Evolutionary conservation across 192 early-diverging fungal genomes (phyloP).

Genomic region (Physocladia obscura): DNA sequence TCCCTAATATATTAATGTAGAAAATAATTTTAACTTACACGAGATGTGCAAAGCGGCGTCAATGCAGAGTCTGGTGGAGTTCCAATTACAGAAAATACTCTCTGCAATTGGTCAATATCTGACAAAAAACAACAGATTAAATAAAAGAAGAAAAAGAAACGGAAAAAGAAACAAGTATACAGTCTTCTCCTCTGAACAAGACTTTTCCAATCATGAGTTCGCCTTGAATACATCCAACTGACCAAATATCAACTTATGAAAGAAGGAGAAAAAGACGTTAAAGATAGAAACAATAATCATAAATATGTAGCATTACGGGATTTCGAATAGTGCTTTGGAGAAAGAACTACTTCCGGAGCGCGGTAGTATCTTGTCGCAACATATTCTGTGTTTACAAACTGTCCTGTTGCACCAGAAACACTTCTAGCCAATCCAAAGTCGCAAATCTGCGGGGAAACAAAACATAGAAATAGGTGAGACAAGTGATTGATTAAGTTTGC

Average conservation of each 20-base stretch:
- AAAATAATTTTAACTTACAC: constrained; percentile 39
- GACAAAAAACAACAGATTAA: too few species aligned
- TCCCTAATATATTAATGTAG: background rate
- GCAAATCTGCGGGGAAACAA: constrained; percentile 68
- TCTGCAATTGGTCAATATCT: constrained; percentile 91
- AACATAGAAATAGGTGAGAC: background rate
- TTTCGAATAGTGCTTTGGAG: constrained; percentile 97
- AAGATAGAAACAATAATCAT: constrained; percentile 10
- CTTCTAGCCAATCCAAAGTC: constrained; percentile 98
- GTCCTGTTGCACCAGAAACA: constrained; percentile 76
- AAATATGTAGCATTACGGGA: constrained; percentile 73
- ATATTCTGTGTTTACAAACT: constrained; percentile 93
- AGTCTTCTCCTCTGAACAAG: constrained; percentile 59
- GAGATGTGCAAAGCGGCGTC: constrained; percentile 45
- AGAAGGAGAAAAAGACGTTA: constrained; percentile 1
- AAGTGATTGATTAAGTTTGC: background rate
- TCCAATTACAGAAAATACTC: constrained; percentile 93
- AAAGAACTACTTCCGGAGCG: constrained; percentile 97
- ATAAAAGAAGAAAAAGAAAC: constrained; percentile 33
- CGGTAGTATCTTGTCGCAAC: constrained; percentile 99
- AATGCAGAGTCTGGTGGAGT: constrained; percentile 91
- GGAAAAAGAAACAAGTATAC: constrained; percentile 3
- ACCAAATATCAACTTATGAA: constrained; percentile 89
- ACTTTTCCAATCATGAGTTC: constrained; percentile 75
- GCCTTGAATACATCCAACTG: constrained; percentile 98